These are phyloP conservation scores for Pseudoneurospora amorphoporcata DNA, from an alignment of 495 filamentous ascomycete species.

Conservation along the genomic window DNA sequence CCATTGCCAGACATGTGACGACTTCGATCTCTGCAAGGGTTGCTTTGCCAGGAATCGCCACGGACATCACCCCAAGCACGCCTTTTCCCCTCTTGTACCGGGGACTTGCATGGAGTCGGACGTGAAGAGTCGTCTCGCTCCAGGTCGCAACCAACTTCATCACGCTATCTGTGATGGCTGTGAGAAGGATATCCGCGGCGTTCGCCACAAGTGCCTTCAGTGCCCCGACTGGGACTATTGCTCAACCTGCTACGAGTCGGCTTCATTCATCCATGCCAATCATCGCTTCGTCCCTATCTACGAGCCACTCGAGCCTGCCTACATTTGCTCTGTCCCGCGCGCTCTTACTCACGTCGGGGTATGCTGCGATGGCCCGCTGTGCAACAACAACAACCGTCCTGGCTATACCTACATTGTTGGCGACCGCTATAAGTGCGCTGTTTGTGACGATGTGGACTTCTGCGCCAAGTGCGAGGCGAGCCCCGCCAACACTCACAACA, in stretches of 20 bases:
- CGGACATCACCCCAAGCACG: constrained; percentile 87
- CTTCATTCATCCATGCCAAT: constrained; percentile 57
- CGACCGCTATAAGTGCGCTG: constrained; percentile 90
- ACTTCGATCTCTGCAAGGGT: constrained; percentile 80
- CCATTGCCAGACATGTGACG: constrained; percentile 73
- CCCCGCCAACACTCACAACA: constrained; percentile 78
- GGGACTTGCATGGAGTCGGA: constrained; percentile 44
- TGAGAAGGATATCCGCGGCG: constrained; percentile 76
- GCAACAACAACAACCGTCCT: constrained; percentile 31
- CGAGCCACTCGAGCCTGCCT: constrained; percentile 53
- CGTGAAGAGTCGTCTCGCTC: constrained; percentile 52
- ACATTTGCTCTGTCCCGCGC: constrained; percentile 18
- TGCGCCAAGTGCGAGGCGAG: constrained; percentile 88
- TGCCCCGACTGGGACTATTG: constrained; percentile 99
- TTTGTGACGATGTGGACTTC: constrained; percentile 94
- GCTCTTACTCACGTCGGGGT: constrained; percentile 61
- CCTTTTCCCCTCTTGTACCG: constrained; percentile 55
- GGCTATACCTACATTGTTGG: constrained; percentile 60
- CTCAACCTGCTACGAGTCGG: constrained; percentile 58
- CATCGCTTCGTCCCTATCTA: constrained; percentile 91
- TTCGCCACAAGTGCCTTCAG: constrained; percentile 93
- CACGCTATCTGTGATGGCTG: constrained; percentile 92
- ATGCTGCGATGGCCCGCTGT: constrained; percentile 92
- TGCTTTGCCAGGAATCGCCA: constrained; percentile 72
- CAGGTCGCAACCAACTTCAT: constrained; percentile 77